Percentiles rank a stretch among this genome's conserved stretches.
Conservation (phyloP, 1,284 basidiomycete species). For the Caloboletus inedulis region DNA sequence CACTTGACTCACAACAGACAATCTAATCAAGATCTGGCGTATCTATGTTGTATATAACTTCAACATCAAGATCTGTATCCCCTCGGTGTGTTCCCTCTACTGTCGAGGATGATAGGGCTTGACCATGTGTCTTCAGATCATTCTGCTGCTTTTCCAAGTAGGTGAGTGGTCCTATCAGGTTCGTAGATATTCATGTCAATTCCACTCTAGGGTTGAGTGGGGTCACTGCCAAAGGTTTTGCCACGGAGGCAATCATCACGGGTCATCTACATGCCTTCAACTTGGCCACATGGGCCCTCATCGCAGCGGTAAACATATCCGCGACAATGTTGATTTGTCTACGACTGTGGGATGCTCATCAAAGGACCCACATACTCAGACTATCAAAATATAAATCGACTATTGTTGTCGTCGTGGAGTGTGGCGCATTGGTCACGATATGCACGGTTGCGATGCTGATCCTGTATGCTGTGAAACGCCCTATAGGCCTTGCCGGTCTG, state of each 20-base stretch:
- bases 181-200: not conserved
- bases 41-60: constrained; percentile 17
- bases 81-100: constrained; percentile 15
- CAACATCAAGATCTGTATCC: constrained; percentile 17
- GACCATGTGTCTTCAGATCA: constrained; percentile 2
- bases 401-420: constrained; percentile 22
- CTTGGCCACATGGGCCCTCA: constrained; percentile 17
- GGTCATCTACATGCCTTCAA: not conserved
- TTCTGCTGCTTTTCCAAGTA: constrained; percentile 18
- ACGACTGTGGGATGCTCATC: constrained; percentile 19
- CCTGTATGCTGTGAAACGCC: constrained; percentile 3
- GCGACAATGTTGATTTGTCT: constrained; percentile 20
- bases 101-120: not conserved
- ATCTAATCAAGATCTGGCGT: constrained; percentile 23
- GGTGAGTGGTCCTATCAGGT: constrained; percentile 5
- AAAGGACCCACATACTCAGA: not conserved
- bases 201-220: constrained; percentile 5
- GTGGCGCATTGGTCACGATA: constrained; percentile 20
- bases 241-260: not conserved
- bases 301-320: constrained; percentile 17
- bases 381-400: constrained; percentile 18
- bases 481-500: constrained; percentile 14
- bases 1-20: not conserved
- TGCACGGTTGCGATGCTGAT: constrained; percentile 17
- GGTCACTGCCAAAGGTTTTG: constrained; percentile 10